Percentiles rank a stretch among this genome's conserved stretches.
These are phyloP conservation scores for Sideroxylon spinosum DNA, from an alignment of 179 eudicot species.

Conservation along the genomic window DNA sequence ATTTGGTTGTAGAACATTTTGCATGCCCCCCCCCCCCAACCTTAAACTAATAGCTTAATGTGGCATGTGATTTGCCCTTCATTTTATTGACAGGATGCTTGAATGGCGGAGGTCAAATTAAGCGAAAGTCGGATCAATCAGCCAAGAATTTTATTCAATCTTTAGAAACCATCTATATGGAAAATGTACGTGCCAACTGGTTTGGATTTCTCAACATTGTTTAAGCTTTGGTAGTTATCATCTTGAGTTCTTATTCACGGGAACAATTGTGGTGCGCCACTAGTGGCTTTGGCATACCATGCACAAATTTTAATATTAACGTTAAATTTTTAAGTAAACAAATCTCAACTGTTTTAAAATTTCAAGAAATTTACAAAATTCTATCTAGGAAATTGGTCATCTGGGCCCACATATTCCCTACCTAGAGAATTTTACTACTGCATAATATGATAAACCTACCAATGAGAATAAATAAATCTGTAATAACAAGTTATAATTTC, in stretches of 20 bases:
- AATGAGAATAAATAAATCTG: too few species aligned
- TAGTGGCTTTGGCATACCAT: too few species aligned
- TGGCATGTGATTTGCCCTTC: conserved; percentile 1
- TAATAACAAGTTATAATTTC: too few species aligned
- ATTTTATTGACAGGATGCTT: conserved; percentile 57
- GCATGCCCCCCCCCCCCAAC: not conserved
- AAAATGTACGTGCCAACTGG: conserved; percentile 51
- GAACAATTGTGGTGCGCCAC: too few species aligned
- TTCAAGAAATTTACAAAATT: too few species aligned
- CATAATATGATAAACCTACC: too few species aligned
- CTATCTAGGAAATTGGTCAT: too few species aligned
- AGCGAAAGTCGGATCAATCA: conserved; percentile 73
- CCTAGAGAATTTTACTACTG: too few species aligned
- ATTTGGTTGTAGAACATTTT: not conserved
- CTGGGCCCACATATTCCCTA: too few species aligned
- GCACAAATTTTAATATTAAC: too few species aligned
- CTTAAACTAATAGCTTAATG: not conserved
- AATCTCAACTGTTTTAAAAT: too few species aligned
- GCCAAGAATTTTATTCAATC: conserved; percentile 72
- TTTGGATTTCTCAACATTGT: not conserved
- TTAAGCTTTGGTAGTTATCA: not conserved
- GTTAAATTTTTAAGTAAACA: too few species aligned
- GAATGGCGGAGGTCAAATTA: conserved; percentile 97
- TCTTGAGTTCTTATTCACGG: not conserved
- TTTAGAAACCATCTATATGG: conserved; percentile 57